Conservation (phyloP, 257 asterid species). For the Ilex asprella region DNA sequence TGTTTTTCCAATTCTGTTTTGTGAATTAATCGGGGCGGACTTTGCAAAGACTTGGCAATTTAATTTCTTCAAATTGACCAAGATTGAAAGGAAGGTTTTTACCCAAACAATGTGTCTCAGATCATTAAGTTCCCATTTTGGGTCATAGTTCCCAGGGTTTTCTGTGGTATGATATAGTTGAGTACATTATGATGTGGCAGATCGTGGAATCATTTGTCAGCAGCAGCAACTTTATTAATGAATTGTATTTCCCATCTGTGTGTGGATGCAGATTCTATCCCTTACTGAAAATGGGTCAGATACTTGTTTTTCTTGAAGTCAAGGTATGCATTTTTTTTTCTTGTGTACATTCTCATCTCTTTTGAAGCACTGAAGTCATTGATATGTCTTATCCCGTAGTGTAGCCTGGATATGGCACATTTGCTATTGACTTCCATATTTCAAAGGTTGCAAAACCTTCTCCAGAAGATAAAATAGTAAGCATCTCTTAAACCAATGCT, state of each 20-base stretch:
- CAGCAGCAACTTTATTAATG: too few species aligned
- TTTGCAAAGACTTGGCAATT: too few species aligned
- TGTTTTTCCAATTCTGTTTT: too few species aligned
- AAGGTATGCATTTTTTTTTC: slow-evolving; percentile 45
- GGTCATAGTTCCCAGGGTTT: too few species aligned
- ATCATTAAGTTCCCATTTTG: too few species aligned
- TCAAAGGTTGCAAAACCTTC: slow-evolving; percentile 39
- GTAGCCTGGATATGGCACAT: slow-evolving; percentile 90
- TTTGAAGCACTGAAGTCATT: slow-evolving; percentile 12
- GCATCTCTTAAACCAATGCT: slow-evolving; percentile 17
- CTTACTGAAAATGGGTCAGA: slow-evolving; percentile 61
- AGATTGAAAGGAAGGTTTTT: too few species aligned
- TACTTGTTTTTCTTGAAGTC: slow-evolving; percentile 49
- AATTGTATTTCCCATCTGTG: not conserved
- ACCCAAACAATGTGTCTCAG: too few species aligned
- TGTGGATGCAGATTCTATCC: slow-evolving; percentile 69
- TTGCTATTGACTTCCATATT: slow-evolving; percentile 64
- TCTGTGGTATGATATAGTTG: too few species aligned
- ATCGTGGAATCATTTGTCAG: too few species aligned
- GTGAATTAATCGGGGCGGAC: too few species aligned
- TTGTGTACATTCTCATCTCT: slow-evolving; percentile 7
- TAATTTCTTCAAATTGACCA: too few species aligned
- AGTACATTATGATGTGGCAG: too few species aligned
- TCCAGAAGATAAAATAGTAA: slow-evolving; percentile 57
- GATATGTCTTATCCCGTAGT: slow-evolving; percentile 14